Base-by-base conservation (phyloP, 495 filamentous ascomycete species). In the Echria macrotheca region DNA sequence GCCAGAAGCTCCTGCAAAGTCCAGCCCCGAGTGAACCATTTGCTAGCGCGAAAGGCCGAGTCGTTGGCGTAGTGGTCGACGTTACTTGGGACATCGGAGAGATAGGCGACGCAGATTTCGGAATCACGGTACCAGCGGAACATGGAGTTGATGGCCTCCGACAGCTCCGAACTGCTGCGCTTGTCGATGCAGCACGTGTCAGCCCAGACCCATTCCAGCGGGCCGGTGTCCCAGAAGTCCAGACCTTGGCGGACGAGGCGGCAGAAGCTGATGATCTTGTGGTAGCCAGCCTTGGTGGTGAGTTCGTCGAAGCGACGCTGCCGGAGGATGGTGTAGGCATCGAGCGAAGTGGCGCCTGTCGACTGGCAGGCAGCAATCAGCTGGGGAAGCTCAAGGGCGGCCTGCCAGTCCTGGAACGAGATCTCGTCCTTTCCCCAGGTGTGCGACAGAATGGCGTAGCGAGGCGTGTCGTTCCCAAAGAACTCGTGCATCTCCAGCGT, bases 401-500 rank as follows among this genome's bases (percentile, higher is more conserved):
- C n/a, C 12, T 43, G 40, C 23, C 40, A 43, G 31, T 52, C 42
- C 41, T 47, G 49, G 10, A 47, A 52, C 3, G 18, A 46, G 3
- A 52, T 22, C 19, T 52, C 49, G 5, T 47, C 42, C 3, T 35
- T n/a, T 14, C 44, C 49, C 49, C 41, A 52, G 21, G 49, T 52
- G 42, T 50, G 48, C 4, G 49, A 52, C 4, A 52, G 29, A 3
- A 47, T 47, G 22, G 17, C 49, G 14, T 46, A 52, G 1, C 15
- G 0, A 0, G 49, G 49, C 6, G 21, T 18, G 6, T 35, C 15
- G 19, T 12, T 10, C 1, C 26, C 41, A 22, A 38, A 46, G 31
- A 52, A 46, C 11, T 47, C 48, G 0, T 46, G 29, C 2, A 47
- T 28, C 48, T 50, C 19, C 1, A 50, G 31, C 5, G 31, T 47